Conservation (phyloP, 1,139 yeast genomes). For the Hansenula lynferdii region DNA sequence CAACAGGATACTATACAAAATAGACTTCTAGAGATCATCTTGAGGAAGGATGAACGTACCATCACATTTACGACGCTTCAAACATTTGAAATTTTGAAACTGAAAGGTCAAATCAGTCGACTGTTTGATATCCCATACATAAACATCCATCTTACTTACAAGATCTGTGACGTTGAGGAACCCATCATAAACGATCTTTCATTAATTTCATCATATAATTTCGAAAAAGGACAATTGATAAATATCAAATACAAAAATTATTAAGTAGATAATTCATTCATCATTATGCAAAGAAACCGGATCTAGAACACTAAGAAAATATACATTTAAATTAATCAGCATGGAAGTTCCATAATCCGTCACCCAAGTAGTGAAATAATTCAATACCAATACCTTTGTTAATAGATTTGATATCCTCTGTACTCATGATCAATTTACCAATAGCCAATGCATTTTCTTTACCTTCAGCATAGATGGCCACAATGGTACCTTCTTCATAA, state of each 20-base stretch:
- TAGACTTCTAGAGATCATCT: slow-evolving; percentile 8
- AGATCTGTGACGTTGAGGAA: slow-evolving; percentile 12
- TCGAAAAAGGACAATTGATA: slow-evolving; percentile 12
- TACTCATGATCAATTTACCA: slow-evolving; percentile 82
- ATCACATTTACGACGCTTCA: slow-evolving; percentile 4
- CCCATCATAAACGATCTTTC: slow-evolving; percentile 32
- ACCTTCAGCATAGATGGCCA: slow-evolving; percentile 87
- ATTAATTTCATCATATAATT: slow-evolving; percentile 32
- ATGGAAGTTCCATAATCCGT: slow-evolving; percentile 72
- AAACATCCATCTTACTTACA: slow-evolving; percentile 24
- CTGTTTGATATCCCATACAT: slow-evolving; percentile 13
- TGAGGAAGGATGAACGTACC: slow-evolving; percentile 7
- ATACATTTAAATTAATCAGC: slow-evolving; percentile 25
- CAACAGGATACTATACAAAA: slow-evolving; percentile 1
- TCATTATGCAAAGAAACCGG: slow-evolving; percentile 5
- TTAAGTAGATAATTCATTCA: slow-evolving; percentile 1
- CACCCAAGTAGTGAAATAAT: slow-evolving; percentile 80
- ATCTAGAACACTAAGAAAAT: too few relatives aligned
- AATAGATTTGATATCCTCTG: slow-evolving; percentile 77
- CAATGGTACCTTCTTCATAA: slow-evolving; percentile 61
- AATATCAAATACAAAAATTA: too few relatives aligned
- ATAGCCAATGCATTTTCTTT: slow-evolving; percentile 88
- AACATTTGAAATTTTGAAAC: slow-evolving; percentile 15
- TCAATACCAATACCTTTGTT: slow-evolving; percentile 94
- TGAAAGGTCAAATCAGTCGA: slow-evolving; percentile 27